These are phyloP conservation scores for Mycotypha africana DNA, from an alignment of 371 early-diverging fungal species.

Conservation along the genomic window DNA sequence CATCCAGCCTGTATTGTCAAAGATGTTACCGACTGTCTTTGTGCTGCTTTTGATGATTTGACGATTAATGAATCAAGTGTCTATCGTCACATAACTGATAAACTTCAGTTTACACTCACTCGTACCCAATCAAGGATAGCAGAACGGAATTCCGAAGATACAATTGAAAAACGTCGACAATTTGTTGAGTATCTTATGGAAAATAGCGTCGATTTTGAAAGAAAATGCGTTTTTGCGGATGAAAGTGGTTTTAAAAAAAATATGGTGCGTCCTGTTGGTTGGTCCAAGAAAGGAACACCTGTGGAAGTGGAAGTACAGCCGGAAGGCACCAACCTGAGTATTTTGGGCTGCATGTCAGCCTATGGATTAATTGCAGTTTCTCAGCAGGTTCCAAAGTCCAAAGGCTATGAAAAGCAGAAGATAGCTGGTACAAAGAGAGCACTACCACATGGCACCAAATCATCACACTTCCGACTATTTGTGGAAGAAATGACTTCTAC, in stretches of 20 bases:
- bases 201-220: conserved; percentile 3
- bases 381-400: conserved; percentile 8
- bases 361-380: conserved; percentile 10
- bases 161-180: too few species aligned
- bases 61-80: conserved; percentile 7
- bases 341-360: conserved; percentile 6
- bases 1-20: conserved; percentile 9
- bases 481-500: conserved; percentile 10
- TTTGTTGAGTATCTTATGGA: background rate
- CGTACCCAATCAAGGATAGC: conserved; percentile 7
- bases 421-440: conserved; percentile 10
- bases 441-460: conserved; percentile 9
- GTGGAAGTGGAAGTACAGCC: conserved; percentile 10
- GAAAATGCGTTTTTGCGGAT: conserved; percentile 10
- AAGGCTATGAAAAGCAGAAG: conserved; percentile 6
- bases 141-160: conserved; percentile 6
- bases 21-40: conserved; percentile 7
- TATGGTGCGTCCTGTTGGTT: conserved; percentile 5
- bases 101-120: conserved; percentile 10
- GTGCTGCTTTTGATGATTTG: conserved; percentile 9
- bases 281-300: conserved; percentile 8
- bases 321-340: conserved; percentile 6
- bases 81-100: conserved; percentile 13
- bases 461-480: conserved; percentile 12
- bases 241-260: conserved; percentile 5